A percentile compares a stretch with the other conserved stretches of the same genome.
Evolutionary conservation across 1,284 basidiomycete genomes (phyloP).

Genomic region (Entoloma clypeatum): DNA sequence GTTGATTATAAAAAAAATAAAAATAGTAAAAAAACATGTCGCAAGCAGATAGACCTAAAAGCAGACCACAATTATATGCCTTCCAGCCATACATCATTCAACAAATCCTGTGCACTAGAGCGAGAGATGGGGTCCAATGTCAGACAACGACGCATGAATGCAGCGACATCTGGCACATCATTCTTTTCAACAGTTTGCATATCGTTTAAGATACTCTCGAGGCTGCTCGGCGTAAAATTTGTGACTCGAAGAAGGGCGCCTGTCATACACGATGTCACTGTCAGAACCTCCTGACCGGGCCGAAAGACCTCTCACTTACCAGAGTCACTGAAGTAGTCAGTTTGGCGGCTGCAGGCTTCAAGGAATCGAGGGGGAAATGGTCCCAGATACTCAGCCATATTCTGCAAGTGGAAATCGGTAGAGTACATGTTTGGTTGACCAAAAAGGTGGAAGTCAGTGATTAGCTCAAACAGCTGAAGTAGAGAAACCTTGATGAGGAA

Average conservation of each 20-base stretch:
- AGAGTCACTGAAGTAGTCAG: constrained; percentile 2
- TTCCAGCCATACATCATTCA: constrained; percentile 13
- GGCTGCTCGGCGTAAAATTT: background rate
- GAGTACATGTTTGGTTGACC: no score
- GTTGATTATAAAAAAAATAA: no score
- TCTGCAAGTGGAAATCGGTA: constrained; percentile 2
- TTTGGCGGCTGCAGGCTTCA: background rate
- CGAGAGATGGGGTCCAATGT: constrained; percentile 14
- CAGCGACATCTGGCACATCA: constrained; percentile 1
- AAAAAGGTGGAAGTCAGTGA: background rate
- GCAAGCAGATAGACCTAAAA: no score
- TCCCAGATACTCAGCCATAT: constrained; percentile 5
- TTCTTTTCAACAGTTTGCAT: constrained; percentile 7
- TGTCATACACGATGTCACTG: background rate
- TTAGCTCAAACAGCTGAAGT: background rate
- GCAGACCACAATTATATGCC: no score
- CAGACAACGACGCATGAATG: constrained; percentile 17
- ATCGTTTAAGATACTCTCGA: constrained; percentile 1
- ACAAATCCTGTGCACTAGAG: constrained; percentile 15
- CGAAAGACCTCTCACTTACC: background rate
- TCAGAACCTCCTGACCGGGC: background rate
- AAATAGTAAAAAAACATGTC: no score
- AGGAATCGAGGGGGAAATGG: constrained; percentile 6
- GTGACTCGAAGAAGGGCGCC: constrained; percentile 2
- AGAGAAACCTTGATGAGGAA: background rate